Evolutionary conservation across 129 eudicot species (phyloP).

Genomic region (Helichrysum umbraculigerum): DNA sequence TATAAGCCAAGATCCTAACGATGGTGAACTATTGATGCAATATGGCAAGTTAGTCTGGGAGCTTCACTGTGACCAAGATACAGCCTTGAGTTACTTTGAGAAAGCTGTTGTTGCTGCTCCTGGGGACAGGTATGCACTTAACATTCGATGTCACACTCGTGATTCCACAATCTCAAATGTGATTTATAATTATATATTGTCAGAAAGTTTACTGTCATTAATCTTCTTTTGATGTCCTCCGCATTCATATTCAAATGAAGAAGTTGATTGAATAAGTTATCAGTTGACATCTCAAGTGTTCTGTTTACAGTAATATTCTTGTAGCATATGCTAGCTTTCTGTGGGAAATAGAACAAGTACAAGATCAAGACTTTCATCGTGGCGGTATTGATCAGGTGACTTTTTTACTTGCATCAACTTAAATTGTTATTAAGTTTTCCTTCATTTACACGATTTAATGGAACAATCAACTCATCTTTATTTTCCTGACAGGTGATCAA

Average conservation of each 20-base stretch:
- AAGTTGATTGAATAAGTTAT: neutral
- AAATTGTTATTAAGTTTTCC: neutral
- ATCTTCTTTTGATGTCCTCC: neutral
- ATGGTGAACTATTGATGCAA: constrained; percentile 48
- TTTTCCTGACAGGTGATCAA: neutral
- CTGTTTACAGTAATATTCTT: constrained; percentile 55
- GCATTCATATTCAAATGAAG: neutral
- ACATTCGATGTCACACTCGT: neutral
- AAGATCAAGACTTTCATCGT: constrained; percentile 26
- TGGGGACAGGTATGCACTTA: constrained; percentile 46
- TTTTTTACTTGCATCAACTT: neutral
- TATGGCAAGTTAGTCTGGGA: constrained; percentile 73
- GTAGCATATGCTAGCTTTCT: constrained; percentile 81
- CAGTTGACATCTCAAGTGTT: neutral
- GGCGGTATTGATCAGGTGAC: constrained; percentile 18
- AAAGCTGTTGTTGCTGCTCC: constrained; percentile 58
- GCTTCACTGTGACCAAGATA: constrained; percentile 53
- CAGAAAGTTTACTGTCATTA: neutral
- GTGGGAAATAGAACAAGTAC: constrained; percentile 58
- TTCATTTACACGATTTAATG: neutral
- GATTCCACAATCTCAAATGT: too few species aligned
- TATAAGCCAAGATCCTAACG: constrained; percentile 57
- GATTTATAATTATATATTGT: too few species aligned
- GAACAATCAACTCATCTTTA: neutral
- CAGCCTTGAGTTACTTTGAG: constrained; percentile 59